Base-by-base conservation (phyloP, 1,284 basidiomycete species). In the Lentinus polychrous region DNA sequence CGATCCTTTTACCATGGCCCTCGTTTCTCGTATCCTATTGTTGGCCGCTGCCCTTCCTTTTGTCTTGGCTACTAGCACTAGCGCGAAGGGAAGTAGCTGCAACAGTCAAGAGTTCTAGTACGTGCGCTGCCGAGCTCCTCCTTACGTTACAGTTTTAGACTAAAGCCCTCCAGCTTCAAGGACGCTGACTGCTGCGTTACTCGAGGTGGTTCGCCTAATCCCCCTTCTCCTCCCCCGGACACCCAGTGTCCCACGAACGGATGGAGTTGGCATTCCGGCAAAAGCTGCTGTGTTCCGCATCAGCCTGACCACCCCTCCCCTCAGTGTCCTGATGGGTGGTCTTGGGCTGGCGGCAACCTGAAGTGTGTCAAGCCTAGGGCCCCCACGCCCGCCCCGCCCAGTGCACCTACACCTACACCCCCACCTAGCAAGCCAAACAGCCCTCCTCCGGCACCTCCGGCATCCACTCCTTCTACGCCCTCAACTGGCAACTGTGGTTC, bases 211-310 rank as follows among this genome's bases (percentile, higher is more conserved):
- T 59, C 63, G 4, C 54, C 67, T 17, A 58, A 58, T 23, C 65
- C 72, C 5, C 72, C 73, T 10, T 17, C 60, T 15, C 75, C 76
- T 32, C 75, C 78, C 27, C 63, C 63, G 15, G 75, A 73, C 73
- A 39, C 60, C 57, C 47, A 68, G 67, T 62, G 75, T 74, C 60
- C 63, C 32, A 49, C 58, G n/a, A 48, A 43, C 32, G 56, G 51
- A 51, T 66, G 62, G 61, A 58, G 66, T 49, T 70, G 66, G 66
- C 43, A 60, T 51, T 24, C 24, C 11, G 54, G 60, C 33, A 66
- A 73, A 54, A 61, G 65, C 18, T 77, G 74, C 65, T 79, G 76
- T 55, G 67, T 72, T 41, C 76, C 77, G 47, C 49, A 50, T 38
- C 51, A 59, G 43, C 55, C 57, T 33, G 53, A 66, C 49, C 64